Evolutionary conservation across 345 rosid genomes (phyloP).

Genomic region (Hevea brasiliensis): DNA sequence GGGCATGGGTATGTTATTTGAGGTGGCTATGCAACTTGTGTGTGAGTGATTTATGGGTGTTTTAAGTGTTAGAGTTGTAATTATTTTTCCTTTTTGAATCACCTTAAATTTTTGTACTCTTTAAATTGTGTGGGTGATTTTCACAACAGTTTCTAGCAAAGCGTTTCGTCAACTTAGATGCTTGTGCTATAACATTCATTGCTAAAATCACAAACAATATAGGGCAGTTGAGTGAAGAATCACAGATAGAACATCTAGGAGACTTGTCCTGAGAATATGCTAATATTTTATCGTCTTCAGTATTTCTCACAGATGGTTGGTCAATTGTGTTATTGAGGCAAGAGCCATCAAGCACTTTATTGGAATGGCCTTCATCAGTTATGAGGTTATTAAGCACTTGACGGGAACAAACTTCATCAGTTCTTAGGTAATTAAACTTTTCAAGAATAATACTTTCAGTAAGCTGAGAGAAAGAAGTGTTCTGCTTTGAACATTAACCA

Average conservation of each 20-base stretch:
- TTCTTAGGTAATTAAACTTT: constrained; percentile 26
- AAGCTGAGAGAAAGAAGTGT: constrained; percentile 18
- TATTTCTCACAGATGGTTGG: background rate
- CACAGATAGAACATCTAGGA: constrained; percentile 7
- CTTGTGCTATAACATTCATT: constrained; percentile 70
- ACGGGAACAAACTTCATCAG: constrained; percentile 18
- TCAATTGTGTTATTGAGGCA: background rate
- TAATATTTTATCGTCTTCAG: constrained; percentile 10
- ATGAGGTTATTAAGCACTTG: too few relatives aligned
- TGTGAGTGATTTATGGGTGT: too few relatives aligned
- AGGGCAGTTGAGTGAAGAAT: constrained; percentile 34
- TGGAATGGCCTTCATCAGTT: too few relatives aligned
- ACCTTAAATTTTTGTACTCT: too few relatives aligned
- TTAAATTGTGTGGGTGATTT: too few relatives aligned
- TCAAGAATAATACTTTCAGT: constrained; percentile 28
- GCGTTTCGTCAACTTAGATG: constrained; percentile 60
- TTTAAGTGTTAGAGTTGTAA: too few relatives aligned
- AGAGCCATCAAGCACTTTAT: background rate
- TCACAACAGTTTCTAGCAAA: constrained; percentile 49
- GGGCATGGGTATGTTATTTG: too few relatives aligned
- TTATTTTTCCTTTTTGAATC: too few relatives aligned
- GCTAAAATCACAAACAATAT: constrained; percentile 47
- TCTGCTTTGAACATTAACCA: constrained; percentile 18
- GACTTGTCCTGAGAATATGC: constrained; percentile 5
- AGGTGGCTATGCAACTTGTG: too few relatives aligned